Conservation (phyloP, 2,329 filamentous ascomycete genomes). For the Alternaria novae-zelandiae region DNA sequence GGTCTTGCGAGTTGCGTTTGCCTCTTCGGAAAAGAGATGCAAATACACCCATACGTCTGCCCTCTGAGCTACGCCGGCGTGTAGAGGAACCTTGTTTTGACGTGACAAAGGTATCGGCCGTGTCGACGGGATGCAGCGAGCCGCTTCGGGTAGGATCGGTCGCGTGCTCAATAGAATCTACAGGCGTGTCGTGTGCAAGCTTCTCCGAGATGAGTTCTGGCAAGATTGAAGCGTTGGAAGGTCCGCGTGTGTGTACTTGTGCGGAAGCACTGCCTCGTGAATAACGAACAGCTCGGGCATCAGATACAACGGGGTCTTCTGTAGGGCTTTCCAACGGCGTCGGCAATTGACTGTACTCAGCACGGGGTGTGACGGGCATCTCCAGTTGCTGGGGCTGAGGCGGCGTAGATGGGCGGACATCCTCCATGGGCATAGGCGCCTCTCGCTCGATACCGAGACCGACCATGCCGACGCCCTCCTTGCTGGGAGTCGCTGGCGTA, state of each 20-base stretch:
- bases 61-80: slow-evolving; percentile 44
- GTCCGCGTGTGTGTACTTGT: slow-evolving; percentile 55
- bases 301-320: slow-evolving; percentile 57
- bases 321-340: slow-evolving; percentile 51
- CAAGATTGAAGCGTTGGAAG: slow-evolving; percentile 61
- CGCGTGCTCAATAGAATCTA: slow-evolving; percentile 52
- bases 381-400: slow-evolving; percentile 28
- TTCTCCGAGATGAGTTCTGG: slow-evolving; percentile 57
- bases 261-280: slow-evolving; percentile 56
- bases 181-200: slow-evolving; percentile 35
- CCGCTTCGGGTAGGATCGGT: slow-evolving; percentile 41
- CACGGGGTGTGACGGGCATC: slow-evolving; percentile 25
- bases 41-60: slow-evolving; percentile 44
- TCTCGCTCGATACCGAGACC: slow-evolving; percentile 65
- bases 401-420: slow-evolving; percentile 52
- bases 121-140: slow-evolving; percentile 41
- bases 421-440: slow-evolving; percentile 62
- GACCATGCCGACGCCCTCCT: slow-evolving; percentile 46
- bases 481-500: slow-evolving; percentile 64
- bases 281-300: slow-evolving; percentile 56
- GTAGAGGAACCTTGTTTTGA: slow-evolving; percentile 33
- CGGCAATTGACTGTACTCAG: slow-evolving; percentile 36
- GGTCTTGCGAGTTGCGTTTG: slow-evolving; percentile 59
- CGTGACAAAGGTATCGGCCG: slow-evolving; percentile 36
- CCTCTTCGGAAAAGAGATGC: slow-evolving; percentile 71